phyloP scores from a whole-genome alignment of 1,139 yeast genomes.

The Kodamaea ohmeri region DNA sequence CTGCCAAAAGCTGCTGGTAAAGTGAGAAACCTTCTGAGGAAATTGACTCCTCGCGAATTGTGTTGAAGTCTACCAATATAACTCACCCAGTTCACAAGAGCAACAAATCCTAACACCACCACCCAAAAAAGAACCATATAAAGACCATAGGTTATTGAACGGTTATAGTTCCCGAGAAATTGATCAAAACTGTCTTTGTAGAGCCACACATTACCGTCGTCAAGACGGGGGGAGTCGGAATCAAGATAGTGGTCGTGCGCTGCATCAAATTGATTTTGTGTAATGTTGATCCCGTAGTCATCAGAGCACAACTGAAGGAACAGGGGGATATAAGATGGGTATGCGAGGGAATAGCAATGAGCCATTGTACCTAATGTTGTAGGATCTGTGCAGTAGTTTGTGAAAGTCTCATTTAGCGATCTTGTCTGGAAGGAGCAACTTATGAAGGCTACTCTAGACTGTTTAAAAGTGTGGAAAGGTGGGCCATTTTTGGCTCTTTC shows the following conservation, averaged over 20 bases:
- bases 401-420: conserved; percentile 12
- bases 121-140: conserved; percentile 33
- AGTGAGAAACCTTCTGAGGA: conserved; percentile 39
- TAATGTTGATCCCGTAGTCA: conserved; percentile 25
- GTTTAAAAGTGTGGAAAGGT: conserved; percentile 33
- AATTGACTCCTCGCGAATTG: conserved; percentile 21
- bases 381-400: conserved; percentile 11
- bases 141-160: conserved; percentile 34
- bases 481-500: conserved; percentile 33
- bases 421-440: conserved; percentile 32
- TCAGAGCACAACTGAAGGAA: conserved; percentile 29
- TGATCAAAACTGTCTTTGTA: conserved; percentile 31
- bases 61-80: conserved; percentile 22
- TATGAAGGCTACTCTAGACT: conserved; percentile 28
- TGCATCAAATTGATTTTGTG: conserved; percentile 26
- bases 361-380: conserved; percentile 43
- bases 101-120: conserved; percentile 23
- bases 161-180: conserved; percentile 40
- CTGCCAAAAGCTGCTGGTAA: conserved; percentile 47
- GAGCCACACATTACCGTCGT: conserved; percentile 19
- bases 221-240: conserved; percentile 28
- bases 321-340: conserved; percentile 23
- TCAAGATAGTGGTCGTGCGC: conserved; percentile 42
- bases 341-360: conserved; percentile 32
- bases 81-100: conserved; percentile 35